Evolutionary conservation across 2,329 filamentous ascomycete species (phyloP), one percentile per base, ranked within the genome.

Genomic region (Fusarium luffae): DNA sequence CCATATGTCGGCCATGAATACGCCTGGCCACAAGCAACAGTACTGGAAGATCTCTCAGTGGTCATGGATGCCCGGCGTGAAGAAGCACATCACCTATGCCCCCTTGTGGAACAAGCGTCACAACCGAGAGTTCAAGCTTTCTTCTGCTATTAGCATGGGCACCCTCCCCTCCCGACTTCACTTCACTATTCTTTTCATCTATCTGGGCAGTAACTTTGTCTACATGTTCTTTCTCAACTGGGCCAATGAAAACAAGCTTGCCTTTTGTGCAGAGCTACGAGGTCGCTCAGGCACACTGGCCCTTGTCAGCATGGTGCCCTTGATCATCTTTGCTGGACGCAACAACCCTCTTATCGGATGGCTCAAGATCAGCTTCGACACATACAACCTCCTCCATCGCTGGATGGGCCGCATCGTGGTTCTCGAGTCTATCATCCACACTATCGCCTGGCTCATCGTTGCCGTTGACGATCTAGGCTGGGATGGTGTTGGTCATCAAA

Each of bases 341-440:
- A 98, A 98, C 84, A 99, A 98, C 82, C 93, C 93, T 11, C 84
- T 98, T 50, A 98, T 98, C 76, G 80, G 85, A 5, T 79, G 97
- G 34, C 86, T 98, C 60, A 89, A 91, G 74, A 91, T 98, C 78
- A 95, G 93, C 79, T 99, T 98, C 82, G 96, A 98, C 79, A 97
- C 94, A 1, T 98, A 97, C 85, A 98, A 98, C 78, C 89, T 84
- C 11, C 74, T 84, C n/a, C 82, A 84, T 66, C 80, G 93, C 69
- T 96, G 93, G 92, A 86, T 93, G 69, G 93, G 92, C 41, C 88
- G 93, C 34, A 88, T 95, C 47, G 87, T 92, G 51, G 88, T 93
- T 30, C 69, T 90, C 4, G 89, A 95, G 77, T 81, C 86, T 30
- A 75, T 93, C 54, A 83, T 90, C 5, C 93, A 97, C 80, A 91